Evolutionary conservation across 331 rosid species (phyloP).

Genomic region (Rhamnella rubrinervis): DNA sequence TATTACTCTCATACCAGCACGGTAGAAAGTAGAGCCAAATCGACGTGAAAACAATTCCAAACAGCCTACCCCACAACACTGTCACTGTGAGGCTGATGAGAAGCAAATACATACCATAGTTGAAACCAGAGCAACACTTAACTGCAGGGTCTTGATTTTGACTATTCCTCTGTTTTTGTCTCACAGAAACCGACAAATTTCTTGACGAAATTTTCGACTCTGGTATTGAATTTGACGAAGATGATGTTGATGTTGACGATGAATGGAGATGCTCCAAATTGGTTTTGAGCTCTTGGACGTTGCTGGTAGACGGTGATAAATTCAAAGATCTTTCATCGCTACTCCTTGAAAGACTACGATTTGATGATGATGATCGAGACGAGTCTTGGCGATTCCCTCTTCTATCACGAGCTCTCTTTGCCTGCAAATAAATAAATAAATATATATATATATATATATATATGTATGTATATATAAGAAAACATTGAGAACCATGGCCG

Average conservation of each 20-base stretch:
- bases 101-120: constrained; percentile 35
- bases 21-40: constrained; percentile 40
- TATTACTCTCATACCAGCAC: constrained; percentile 10
- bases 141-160: constrained; percentile 16
- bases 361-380: constrained; percentile 25
- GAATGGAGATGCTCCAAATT: constrained; percentile 13
- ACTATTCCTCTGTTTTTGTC: constrained; percentile 6
- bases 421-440: constrained; percentile 30
- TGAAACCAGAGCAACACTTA: constrained; percentile 6
- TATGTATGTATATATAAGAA: background rate
- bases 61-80: constrained; percentile 48
- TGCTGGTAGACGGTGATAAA: background rate
- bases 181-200: background rate
- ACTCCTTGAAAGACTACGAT: constrained; percentile 22
- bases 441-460: background rate
- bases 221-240: constrained; percentile 14
- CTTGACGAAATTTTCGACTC: constrained; percentile 21
- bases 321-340: constrained; percentile 10
- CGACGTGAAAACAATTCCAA: constrained; percentile 44
- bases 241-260: constrained; percentile 24
- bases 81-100: constrained; percentile 49
- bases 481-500: background rate
- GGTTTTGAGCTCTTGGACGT: background rate
- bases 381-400: constrained; percentile 25
- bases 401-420: constrained; percentile 29